Conservation (phyloP, 306 rosid genomes). For the Prunus salicina region DNA sequence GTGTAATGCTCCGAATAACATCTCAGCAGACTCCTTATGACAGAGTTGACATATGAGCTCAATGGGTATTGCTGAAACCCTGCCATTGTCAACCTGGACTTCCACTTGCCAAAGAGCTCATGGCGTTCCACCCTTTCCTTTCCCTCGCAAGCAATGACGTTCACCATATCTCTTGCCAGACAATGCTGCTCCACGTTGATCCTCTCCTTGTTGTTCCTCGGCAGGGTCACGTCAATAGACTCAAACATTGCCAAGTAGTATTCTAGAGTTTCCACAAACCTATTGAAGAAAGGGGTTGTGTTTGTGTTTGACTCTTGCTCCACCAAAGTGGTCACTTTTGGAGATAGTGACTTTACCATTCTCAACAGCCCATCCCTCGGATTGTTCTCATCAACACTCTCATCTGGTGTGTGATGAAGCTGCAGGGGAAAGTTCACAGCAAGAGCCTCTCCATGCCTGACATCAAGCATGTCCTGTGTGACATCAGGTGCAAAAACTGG, state of each 20-base stretch:
- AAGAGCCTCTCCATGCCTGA: conserved; percentile 78
- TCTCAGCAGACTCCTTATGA: conserved; percentile 58
- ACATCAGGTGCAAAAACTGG: conserved; percentile 66
- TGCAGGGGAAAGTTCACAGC: conserved; percentile 94
- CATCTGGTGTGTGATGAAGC: conserved; percentile 95
- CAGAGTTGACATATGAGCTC: conserved; percentile 83
- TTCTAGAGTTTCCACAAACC: conserved; percentile 75
- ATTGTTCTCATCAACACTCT: conserved; percentile 80
- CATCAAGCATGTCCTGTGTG: conserved; percentile 66
- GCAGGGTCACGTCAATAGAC: conserved; percentile 75
- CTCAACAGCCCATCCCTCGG: conserved; percentile 86
- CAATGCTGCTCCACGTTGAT: conserved; percentile 90
- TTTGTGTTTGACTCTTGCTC: conserved; percentile 97
- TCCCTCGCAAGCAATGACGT: conserved; percentile 88
- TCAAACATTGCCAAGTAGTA: conserved; percentile 91
- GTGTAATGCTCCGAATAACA: conserved; percentile 81
- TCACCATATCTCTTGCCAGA: conserved; percentile 80
- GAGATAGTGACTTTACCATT: conserved; percentile 73
- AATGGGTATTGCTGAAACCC: conserved; percentile 73
- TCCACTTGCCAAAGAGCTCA: conserved; percentile 94
- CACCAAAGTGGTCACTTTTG: conserved; percentile 76
- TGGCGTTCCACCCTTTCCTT: conserved; percentile 84
- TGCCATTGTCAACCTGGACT: conserved; percentile 87
- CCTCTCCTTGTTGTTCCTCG: conserved; percentile 69
- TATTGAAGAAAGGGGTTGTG: conserved; percentile 78